phyloP scores from a whole-genome alignment of 805 yeast species.

The Wickerhamomyces bisporus region DNA sequence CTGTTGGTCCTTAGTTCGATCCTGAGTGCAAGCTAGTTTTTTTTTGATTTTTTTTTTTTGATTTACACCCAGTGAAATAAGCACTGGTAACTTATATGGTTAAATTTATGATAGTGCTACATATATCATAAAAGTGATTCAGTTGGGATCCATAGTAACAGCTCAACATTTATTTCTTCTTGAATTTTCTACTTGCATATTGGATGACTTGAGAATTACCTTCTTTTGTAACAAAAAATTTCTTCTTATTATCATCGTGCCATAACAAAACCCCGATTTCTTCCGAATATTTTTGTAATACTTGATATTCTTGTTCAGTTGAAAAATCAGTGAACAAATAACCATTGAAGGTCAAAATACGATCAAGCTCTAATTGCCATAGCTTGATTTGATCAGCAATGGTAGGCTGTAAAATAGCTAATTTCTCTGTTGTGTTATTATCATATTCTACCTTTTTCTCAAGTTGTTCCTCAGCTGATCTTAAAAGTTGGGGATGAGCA shows the following conservation, averaged over 20 bases:
- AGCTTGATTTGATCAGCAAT: constrained; percentile 93
- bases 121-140: no score
- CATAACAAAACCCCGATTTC: constrained; percentile 92
- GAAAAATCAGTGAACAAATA: constrained; percentile 83
- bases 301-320: constrained; percentile 68
- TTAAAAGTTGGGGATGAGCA: constrained; percentile 89
- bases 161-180: no score
- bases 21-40: constrained; percentile 79
- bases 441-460: constrained; percentile 62
- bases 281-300: constrained; percentile 69
- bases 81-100: no score
- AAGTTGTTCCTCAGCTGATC: constrained; percentile 62
- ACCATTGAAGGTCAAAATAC: constrained; percentile 84
- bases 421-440: constrained; percentile 40
- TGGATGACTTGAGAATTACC: constrained; percentile 91
- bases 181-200: constrained; percentile 65
- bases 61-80: no score
- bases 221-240: constrained; percentile 82
- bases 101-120: no score
- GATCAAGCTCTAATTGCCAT: constrained; percentile 95
- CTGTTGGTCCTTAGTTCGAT: constrained; percentile 97
- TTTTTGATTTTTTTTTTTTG: no score
- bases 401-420: constrained; percentile 82
- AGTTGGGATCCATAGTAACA: no score
- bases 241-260: constrained; percentile 64